These are phyloP conservation scores for Mycena vulgaris DNA, from an alignment of 768 basidiomycete genomes.

Conservation along the genomic window DNA sequence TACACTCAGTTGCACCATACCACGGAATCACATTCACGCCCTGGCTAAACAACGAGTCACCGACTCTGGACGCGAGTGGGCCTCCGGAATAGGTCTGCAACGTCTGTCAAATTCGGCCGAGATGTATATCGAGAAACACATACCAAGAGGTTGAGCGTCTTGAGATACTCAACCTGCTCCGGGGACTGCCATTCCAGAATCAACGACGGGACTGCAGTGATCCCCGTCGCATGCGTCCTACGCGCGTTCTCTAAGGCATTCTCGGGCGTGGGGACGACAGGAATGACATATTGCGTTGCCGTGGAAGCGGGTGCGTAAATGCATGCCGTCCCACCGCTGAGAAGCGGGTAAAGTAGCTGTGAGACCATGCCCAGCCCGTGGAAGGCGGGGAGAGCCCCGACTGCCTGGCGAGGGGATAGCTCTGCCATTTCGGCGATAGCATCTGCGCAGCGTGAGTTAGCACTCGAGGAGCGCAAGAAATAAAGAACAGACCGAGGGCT, in stretches of 20 bases:
- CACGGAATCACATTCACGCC: slow-evolving; percentile 51
- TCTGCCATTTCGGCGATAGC: no score
- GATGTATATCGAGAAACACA: background rate
- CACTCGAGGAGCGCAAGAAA: no score
- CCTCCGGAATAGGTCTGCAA: slow-evolving; percentile 54
- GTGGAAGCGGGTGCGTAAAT: slow-evolving; percentile 53
- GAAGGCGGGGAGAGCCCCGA: slow-evolving; percentile 54
- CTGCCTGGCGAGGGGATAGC: slow-evolving; percentile 17
- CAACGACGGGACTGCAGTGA: no score
- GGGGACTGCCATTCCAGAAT: no score
- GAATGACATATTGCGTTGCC: slow-evolving; percentile 41
- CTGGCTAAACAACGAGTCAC: slow-evolving; percentile 49
- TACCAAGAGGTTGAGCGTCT: no score
- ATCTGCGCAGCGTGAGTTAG: no score
- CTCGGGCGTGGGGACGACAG: slow-evolving; percentile 55
- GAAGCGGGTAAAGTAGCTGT: slow-evolving; percentile 51
- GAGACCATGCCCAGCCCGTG: slow-evolving; percentile 51
- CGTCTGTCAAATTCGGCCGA: background rate
- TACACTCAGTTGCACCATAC: slow-evolving; percentile 58
- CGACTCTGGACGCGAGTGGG: slow-evolving; percentile 53
- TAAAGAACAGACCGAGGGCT: slow-evolving; percentile 17
- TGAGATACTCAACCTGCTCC: no score
- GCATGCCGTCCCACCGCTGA: slow-evolving; percentile 40
- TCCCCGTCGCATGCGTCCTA: no score
- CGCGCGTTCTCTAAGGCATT: no score